phyloP scores from a whole-genome alignment of 257 asterid genomes.

The Solanum boliviense region DNA sequence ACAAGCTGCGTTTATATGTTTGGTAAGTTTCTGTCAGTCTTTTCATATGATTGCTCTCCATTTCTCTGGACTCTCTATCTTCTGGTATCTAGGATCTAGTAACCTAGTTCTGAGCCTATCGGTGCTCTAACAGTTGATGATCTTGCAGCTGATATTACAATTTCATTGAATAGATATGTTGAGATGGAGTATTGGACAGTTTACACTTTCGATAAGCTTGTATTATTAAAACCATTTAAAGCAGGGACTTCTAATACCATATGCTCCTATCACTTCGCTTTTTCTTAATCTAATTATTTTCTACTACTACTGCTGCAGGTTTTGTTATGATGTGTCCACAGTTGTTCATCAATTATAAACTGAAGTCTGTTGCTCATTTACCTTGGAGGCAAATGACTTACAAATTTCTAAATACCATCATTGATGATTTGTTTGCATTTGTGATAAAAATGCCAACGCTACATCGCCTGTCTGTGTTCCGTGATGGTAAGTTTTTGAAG shows the following conservation, averaged over 20 bases:
- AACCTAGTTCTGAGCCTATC: not conserved
- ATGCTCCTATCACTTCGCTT: not conserved
- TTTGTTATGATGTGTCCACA: conserved; percentile 99
- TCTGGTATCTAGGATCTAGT: not conserved
- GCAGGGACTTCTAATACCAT: not conserved
- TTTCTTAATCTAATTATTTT: not conserved
- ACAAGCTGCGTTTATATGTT: conserved; percentile 99
- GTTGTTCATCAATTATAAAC: conserved; percentile 83
- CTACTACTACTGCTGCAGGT: conserved; percentile 36
- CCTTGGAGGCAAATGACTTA: conserved; percentile 99
- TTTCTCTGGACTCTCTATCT: not conserved
- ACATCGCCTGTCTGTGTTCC: conserved; percentile 96
- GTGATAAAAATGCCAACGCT: conserved; percentile 93
- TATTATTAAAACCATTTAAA: not conserved
- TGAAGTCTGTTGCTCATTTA: conserved; percentile 88
- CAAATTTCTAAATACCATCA: conserved; percentile 86
- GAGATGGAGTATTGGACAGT: not conserved
- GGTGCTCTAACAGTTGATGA: not conserved
- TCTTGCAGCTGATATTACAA: not conserved
- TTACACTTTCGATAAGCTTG: not conserved
- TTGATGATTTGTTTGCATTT: conserved; percentile 97
- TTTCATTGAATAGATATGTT: not conserved
- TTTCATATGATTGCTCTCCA: not conserved
- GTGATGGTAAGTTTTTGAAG: conserved; percentile 71
- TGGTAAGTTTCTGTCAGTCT: conserved; percentile 43